Conservation (phyloP, 2,329 filamentous ascomycete genomes). For the Talaromyces sp. region DNA sequence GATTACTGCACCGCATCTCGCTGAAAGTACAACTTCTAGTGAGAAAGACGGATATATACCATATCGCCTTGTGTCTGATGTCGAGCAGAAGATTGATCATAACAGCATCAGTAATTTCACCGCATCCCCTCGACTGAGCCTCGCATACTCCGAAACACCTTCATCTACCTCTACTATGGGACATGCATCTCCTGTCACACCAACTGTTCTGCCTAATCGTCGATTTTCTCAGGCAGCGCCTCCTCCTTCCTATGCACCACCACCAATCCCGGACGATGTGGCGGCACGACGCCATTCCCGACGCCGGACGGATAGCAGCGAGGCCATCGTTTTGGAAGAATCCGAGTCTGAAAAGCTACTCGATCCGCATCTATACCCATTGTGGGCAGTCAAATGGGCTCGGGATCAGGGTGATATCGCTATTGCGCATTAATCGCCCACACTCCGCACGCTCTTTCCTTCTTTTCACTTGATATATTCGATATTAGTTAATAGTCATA, state of each 20-base stretch:
- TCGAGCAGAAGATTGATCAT: conserved; percentile 29
- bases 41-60: conserved; percentile 26
- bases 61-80: conserved; percentile 29
- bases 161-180: conserved; percentile 35
- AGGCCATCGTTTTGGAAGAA: conserved; percentile 43
- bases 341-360: conserved; percentile 47
- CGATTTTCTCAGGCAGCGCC: conserved; percentile 33
- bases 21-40: conserved; percentile 25
- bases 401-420: conserved; percentile 37
- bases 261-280: conserved; percentile 29
- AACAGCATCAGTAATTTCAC: conserved; percentile 19
- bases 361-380: conserved; percentile 46
- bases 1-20: conserved; percentile 15
- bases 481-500: background rate
- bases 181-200: conserved; percentile 36
- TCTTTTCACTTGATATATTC: background rate
- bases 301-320: conserved; percentile 40
- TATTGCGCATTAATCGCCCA: conserved; percentile 33
- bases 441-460: conserved; percentile 14
- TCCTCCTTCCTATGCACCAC: conserved; percentile 28
- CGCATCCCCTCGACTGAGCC: conserved; percentile 30
- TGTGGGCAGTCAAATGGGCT: conserved; percentile 39
- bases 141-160: conserved; percentile 35
- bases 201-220: conserved; percentile 36
- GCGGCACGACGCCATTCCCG: conserved; percentile 31